Conservation (phyloP, 2,329 filamentous ascomycete genomes). For the Ceratocystis papillata region DNA sequence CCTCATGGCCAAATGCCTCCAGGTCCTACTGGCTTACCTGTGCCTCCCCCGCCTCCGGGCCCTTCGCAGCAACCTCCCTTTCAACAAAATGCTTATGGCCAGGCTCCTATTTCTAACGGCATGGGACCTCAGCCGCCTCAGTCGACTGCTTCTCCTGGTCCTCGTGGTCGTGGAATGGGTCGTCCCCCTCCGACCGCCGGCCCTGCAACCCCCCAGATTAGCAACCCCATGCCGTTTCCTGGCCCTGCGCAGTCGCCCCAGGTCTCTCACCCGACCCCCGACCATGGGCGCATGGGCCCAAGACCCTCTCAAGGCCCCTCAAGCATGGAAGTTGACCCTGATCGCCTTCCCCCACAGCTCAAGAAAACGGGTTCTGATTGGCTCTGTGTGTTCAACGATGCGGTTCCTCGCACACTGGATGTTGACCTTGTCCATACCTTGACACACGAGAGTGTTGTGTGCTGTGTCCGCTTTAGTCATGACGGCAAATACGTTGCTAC, state of each 20-base stretch:
- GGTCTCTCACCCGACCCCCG: constrained; percentile 72
- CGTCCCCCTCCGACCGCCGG: constrained; percentile 50
- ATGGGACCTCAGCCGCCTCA: constrained; percentile 76
- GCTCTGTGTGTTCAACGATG: constrained; percentile 95
- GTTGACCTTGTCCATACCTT: constrained; percentile 91
- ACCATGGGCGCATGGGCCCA: constrained; percentile 47
- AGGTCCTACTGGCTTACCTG: constrained; percentile 40
- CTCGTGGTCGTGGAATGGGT: constrained; percentile 53
- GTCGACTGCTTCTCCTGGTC: constrained; percentile 77
- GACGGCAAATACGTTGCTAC: constrained; percentile 95
- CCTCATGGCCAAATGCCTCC: constrained; percentile 42
- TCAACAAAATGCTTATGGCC: constrained; percentile 59
- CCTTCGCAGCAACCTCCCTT: constrained; percentile 60
- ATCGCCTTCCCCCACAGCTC: constrained; percentile 70
- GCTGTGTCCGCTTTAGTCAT: constrained; percentile 91
- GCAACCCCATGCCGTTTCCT: constrained; percentile 74
- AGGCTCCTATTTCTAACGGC: constrained; percentile 50
- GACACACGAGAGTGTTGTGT: constrained; percentile 89
- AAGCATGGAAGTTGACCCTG: constrained; percentile 61
- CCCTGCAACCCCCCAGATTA: constrained; percentile 85
- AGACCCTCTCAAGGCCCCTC: constrained; percentile 32
- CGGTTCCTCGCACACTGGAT: constrained; percentile 77
- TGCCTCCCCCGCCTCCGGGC: constrained; percentile 47
- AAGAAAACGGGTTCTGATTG: constrained; percentile 88
- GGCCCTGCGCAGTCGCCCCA: constrained; percentile 75